Evolutionary conservation across 768 basidiomycete species (phyloP).

Genomic region (Leccinellum luteum): DNA sequence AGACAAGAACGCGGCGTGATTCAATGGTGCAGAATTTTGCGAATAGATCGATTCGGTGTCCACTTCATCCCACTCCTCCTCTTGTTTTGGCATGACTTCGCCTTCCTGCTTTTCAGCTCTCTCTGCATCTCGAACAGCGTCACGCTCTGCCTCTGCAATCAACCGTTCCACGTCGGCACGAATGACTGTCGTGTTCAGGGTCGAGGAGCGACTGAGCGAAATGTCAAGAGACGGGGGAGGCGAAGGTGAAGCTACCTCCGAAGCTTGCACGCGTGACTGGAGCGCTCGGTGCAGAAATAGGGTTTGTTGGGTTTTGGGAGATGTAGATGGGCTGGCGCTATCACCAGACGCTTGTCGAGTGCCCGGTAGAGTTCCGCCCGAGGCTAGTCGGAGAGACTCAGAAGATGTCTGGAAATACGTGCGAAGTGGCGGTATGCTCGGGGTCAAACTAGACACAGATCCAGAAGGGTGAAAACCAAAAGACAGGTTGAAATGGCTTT

Average conservation of each 20-base stretch:
- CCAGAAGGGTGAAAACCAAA: background rate
- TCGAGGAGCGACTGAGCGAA: constrained; percentile 3
- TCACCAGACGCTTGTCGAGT: background rate
- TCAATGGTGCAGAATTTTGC: constrained; percentile 21
- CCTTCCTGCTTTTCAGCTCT: background rate
- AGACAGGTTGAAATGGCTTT: constrained; percentile 1
- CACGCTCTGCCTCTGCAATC: constrained; percentile 16
- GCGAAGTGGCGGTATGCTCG: constrained; percentile 7
- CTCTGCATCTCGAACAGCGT: constrained; percentile 15
- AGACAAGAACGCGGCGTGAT: constrained; percentile 9
- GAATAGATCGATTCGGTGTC: constrained; percentile 23
- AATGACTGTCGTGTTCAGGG: constrained; percentile 3
- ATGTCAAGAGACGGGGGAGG: constrained; percentile 4
- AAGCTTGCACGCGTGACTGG: constrained; percentile 19
- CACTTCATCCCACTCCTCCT: background rate
- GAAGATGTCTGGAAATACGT: background rate
- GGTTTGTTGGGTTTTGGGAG: background rate
- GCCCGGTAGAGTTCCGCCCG: background rate
- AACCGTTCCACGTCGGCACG: constrained; percentile 8
- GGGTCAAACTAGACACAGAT: background rate
- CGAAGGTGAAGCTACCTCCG: constrained; percentile 1
- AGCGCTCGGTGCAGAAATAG: constrained; percentile 23
- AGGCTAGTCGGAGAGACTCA: background rate
- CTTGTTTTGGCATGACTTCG: background rate
- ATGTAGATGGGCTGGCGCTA: background rate